phyloP scores from a whole-genome alignment of 768 basidiomycete genomes.

The Auriscalpium vulgare region DNA sequence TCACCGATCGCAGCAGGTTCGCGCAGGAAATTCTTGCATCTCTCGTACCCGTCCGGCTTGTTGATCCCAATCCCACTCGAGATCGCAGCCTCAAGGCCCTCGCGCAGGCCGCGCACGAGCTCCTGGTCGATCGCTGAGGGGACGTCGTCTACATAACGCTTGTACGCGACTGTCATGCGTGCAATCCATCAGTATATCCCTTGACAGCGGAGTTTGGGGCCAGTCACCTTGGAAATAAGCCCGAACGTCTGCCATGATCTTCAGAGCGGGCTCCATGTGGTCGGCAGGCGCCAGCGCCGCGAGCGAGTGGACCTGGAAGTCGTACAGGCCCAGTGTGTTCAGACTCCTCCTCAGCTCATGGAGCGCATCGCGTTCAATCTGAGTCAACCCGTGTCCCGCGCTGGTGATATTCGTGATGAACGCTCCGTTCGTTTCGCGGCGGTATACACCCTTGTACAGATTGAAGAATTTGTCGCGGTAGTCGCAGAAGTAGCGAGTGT shows the following conservation, averaged over 20 bases:
- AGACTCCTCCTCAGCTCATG: constrained; percentile 15
- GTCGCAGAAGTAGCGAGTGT: constrained; percentile 41
- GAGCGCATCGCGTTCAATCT: constrained; percentile 3
- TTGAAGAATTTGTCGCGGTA: constrained; percentile 28
- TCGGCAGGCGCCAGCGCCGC: constrained; percentile 43
- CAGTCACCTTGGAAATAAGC: constrained; percentile 66
- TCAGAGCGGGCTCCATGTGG: constrained; percentile 44
- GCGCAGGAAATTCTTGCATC: constrained; percentile 44
- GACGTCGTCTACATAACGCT: constrained; percentile 36
- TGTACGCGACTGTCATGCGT: constrained; percentile 34
- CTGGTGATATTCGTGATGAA: constrained; percentile 6
- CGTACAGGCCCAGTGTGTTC: constrained; percentile 29
- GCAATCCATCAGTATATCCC: neutral
- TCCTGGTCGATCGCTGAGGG: constrained; percentile 39
- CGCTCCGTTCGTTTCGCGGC: neutral
- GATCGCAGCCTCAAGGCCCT: constrained; percentile 37
- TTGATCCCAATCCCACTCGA: constrained; percentile 44
- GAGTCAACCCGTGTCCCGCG: constrained; percentile 24
- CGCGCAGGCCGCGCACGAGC: constrained; percentile 44
- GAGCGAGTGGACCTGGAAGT: constrained; percentile 34
- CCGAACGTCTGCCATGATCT: constrained; percentile 64
- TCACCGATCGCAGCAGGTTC: constrained; percentile 39
- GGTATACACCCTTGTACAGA: constrained; percentile 14
- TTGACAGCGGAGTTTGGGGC: neutral
- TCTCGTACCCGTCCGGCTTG: constrained; percentile 34